phyloP scores from a whole-genome alignment of 371 early-diverging fungal species.

The Phascolomyces articulosus region DNA sequence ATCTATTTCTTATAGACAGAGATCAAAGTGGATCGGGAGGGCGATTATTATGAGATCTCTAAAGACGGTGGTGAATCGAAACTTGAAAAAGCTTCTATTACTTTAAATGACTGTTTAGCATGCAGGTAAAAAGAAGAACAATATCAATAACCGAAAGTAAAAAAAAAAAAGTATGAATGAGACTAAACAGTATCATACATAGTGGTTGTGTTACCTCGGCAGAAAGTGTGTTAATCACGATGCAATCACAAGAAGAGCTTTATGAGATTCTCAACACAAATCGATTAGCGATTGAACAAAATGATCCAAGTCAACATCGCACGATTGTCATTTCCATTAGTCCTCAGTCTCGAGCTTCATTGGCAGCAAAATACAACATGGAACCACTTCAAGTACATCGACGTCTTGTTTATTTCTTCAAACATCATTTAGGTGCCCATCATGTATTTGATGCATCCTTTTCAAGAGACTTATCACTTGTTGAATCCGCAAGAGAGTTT shows the following conservation, averaged over 20 bases:
- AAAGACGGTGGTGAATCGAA: slow-evolving; percentile 81
- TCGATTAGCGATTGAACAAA: slow-evolving; percentile 42
- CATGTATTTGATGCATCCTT: slow-evolving; percentile 89
- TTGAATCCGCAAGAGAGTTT: slow-evolving; percentile 91
- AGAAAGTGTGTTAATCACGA: slow-evolving; percentile 88
- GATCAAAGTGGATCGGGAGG: slow-evolving; percentile 70
- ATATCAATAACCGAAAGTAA: not conserved
- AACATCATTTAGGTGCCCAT: slow-evolving; percentile 75
- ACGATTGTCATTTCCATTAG: slow-evolving; percentile 83
- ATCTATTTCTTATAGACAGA: slow-evolving; percentile 46
- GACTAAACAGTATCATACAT: not conserved
- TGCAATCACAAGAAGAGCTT: slow-evolving; percentile 92
- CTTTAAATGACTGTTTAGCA: slow-evolving; percentile 95
- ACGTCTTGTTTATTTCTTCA: slow-evolving; percentile 68
- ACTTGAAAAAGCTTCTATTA: slow-evolving; percentile 85
- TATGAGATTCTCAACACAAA: slow-evolving; percentile 75
- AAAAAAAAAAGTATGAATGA: not conserved
- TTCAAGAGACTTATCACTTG: slow-evolving; percentile 81
- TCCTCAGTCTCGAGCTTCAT: slow-evolving; percentile 91
- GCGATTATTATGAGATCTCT: slow-evolving; percentile 82
- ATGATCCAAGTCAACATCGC: slow-evolving; percentile 47
- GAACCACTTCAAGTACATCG: slow-evolving; percentile 62
- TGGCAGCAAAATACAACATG: slow-evolving; percentile 85
- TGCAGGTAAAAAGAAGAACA: slow-evolving; percentile 73
- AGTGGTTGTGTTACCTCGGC: slow-evolving; percentile 98